Conservation (phyloP, 2,329 filamentous ascomycete species). For the Ilyonectria robusta region DNA sequence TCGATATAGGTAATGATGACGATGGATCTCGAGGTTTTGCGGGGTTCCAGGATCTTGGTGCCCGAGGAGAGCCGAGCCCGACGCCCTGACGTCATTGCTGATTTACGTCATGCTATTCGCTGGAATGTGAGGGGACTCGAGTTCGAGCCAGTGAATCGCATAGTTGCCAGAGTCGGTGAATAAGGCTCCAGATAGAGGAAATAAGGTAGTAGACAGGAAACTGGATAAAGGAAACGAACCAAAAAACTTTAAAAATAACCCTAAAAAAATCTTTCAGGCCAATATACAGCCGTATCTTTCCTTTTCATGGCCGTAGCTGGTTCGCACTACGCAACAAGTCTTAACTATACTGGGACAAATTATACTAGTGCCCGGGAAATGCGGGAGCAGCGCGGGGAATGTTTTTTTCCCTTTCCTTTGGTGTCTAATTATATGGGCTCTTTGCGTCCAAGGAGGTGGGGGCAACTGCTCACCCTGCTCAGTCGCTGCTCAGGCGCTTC, state of each 20-base stretch:
- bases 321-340: neutral
- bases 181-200: no score
- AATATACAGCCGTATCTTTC: no score
- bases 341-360: neutral
- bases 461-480: neutral
- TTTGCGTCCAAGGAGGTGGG: no score
- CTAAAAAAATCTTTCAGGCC: no score
- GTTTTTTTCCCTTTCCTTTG: no score
- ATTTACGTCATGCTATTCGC: constrained; percentile 5
- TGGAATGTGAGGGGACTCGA: neutral
- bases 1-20: constrained; percentile 22
- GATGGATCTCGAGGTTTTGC: constrained; percentile 27
- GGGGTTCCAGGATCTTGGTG: constrained; percentile 27
- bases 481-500: neutral
- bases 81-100: constrained; percentile 33
- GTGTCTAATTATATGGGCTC: no score
- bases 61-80: constrained; percentile 14
- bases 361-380: neutral
- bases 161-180: no score
- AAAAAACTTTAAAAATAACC: no score
- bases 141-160: neutral
- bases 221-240: no score
- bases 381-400: neutral
- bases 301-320: no score
- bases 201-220: no score